Evolutionary conservation across 148 eudicot genomes (phyloP), one percentile per base, ranked within the genome.

Genomic region (Camellia japonica): DNA sequence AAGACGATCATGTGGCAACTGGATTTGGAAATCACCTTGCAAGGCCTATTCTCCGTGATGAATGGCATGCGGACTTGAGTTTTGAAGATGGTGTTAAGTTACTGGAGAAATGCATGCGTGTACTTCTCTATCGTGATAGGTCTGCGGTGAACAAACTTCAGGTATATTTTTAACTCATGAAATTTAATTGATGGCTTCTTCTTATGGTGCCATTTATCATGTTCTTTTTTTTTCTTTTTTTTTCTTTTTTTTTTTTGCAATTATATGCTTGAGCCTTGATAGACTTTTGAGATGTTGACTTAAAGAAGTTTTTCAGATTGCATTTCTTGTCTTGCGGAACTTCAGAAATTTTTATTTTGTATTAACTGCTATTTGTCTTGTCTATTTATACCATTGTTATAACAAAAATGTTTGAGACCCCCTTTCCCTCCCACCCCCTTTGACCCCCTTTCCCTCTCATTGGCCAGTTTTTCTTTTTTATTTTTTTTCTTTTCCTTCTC

Each of bases 21-120:
- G 99, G 99, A 66, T 95, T 90, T 79, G 99, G 97, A 12, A 95
- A 95, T 88, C 99, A 93, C 85, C 95, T 95, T 30, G 97, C 98
- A 55, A 80, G 90, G 59, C 99, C 99, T 47, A 88, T 95, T 85
- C 94, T 95, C 52, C 98, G 99, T 20, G 99, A 91, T 74, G 99
- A 90, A 78, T 95, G 98, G 98, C 83, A 79, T 76, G 93, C 89
- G 81, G 83, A 93, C 83, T 46, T 93, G 83, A 95, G 86, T 80
- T 95, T 90, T 87, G 93, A 93, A 87, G 99, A 95, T 42, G 99
- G 97, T 78, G 98, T 95, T 63, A 92, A 78, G 86, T 80, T 95
- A 74, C 82, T 95, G 75, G 99, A 93, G 87, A 91, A 95, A 84
- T 95, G 99, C 90, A 90, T 91, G 99, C 97, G 97, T 68, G 97